Base-by-base conservation (phyloP, 805 yeast genomes). In the Yarrowia osloensis region DNA sequence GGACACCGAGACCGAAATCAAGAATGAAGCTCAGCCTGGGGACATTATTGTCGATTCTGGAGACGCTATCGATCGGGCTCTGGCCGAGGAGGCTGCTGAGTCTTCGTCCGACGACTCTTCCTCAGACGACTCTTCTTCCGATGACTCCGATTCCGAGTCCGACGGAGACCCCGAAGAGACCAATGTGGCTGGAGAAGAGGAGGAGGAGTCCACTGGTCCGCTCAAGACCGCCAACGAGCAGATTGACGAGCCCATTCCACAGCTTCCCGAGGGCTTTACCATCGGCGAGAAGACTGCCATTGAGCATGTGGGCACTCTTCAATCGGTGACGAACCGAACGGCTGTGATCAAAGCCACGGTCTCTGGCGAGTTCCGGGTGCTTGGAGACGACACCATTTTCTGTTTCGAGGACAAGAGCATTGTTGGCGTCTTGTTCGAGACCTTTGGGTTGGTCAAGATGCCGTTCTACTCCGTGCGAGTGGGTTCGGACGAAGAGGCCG, bases 321-420 rank as follows among this genome's bases (percentile, higher is more conserved):
- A 83, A 11, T 86, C 88, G 0, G 79, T 89, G 11, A 92, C 91
- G 8, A 96, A 91, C 47, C 82, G 81, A 66, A 87, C 89, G 67
- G 84, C 89, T 1, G 83, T 95, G 6, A 81, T 95, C 26, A 86
- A 86, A 71, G 95, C 97, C 0, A 77, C 78, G 15, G 76, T 82
- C 1, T 90, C 97, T 2, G 98, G 96, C 13, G 98, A 95, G 73
- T 89, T 87, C 74, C 80, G 93, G 49, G 89, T 92, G 2, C 80
- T 94, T 39, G 89, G 87, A 70, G 98, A 91, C 66, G 72, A 70
- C 28, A 88, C 97, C 0, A 80, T 94, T 0, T 81, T 94, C 3
- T 91, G 97, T 73, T 83, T 92, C 52, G 88, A 86, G 70, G 91
- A 90, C 74, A 81, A 88, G 54, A 81, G 84, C 1, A 77, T 88